Evolutionary conservation across 495 filamentous ascomycete species (phyloP), one percentile per base, ranked within the genome.

Genomic region (Thermochaetoides thermophila): DNA sequence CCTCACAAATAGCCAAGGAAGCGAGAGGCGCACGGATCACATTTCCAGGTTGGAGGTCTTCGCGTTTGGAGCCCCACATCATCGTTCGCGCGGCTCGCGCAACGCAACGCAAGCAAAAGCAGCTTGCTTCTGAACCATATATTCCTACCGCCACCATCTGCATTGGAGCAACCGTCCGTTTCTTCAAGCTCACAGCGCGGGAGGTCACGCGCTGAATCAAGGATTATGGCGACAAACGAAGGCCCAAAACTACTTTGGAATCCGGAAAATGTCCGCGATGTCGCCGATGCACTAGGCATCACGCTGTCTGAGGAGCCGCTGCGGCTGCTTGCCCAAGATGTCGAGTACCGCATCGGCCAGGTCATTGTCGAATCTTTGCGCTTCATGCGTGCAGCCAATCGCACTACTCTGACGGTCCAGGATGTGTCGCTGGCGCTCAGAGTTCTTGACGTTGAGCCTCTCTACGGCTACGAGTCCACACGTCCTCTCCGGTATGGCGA

Each of bases 241-340:
- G 46, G 36, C 26, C 50, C 49, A 0, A 60, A 58, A 28, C 53
- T 71, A 5, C 71, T 92, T 45, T 97, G 89, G 89, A 95, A 95
- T 52, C 81, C 79, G 14, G 91, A 97, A 44, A 96, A 89, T 40
- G 81, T 96, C 42, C 71, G 71, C 45, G 89, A 97, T 51, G 84
- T 96, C 26, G 87, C 87, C 28, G 89, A 97, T 50, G 94, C 89
- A 5, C 75, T 95, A 33, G 89, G 89, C 23, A 84, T 96, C 39
- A 58, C 70, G 34, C 67, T 97, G 35, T 66, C 64, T 45, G 79
- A 89, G 25, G 85, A 94, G 36, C 79, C 84, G 11, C 71, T 83
- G 9, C 78, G 85, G 26, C 74, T 78, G 18, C 74, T 97, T 31
- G 72, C 83, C 5, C 83, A 85, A 53, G 89, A 97, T 53, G 84